Base-by-base conservation (phyloP, 495 filamentous ascomycete species). In the Penicillium cosmopolitanum region DNA sequence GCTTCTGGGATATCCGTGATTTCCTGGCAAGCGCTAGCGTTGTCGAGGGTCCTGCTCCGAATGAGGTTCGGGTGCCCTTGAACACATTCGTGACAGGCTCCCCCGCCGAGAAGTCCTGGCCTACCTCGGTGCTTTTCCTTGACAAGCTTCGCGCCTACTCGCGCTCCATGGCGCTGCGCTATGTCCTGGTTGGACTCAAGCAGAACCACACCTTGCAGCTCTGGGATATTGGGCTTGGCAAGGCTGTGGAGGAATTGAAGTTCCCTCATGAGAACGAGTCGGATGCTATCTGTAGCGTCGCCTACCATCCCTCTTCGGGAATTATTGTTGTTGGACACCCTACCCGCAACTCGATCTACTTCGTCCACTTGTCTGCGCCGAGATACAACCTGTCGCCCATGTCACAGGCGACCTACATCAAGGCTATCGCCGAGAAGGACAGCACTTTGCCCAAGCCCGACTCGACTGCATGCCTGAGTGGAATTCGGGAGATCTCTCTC, bases 151-250 rank as follows among this genome's bases (percentile, higher is more conserved):
- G 92, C 16, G 91, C 95, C 28, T 96, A 93, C 71, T 83, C 86
- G 71, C 95, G 91, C 73, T 89, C 89, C 34, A 87, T 87, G 68
- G 93, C 96, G 16, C 77, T 96, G 57, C 84, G 96, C 58, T 99
- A 98, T 77, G 86, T 98, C 74, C 84, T 99, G 58, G 93, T 99
- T 51, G 96, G 96, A 59, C 89, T 97, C 82, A 98, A 97, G 78
- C 96, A 98, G 73, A 99, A 99, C 73, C 96, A 99, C 77, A 95
- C 93, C 50, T 87, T 99, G 59, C 96, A 99, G 79, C 84, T 99
- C 56, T 99, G 96, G 96, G 96, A 99, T 83, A 89, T 99, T 73
- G 91, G 90, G 56, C 86, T 99, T 5, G 87, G 87, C 55, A 97
- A 96, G 77, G 89, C 93, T 31, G 95, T 99, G 50, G 93, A 98